Base-by-base conservation (phyloP, 2,329 filamentous ascomycete genomes). In the Alternaria burnsii region DNA sequence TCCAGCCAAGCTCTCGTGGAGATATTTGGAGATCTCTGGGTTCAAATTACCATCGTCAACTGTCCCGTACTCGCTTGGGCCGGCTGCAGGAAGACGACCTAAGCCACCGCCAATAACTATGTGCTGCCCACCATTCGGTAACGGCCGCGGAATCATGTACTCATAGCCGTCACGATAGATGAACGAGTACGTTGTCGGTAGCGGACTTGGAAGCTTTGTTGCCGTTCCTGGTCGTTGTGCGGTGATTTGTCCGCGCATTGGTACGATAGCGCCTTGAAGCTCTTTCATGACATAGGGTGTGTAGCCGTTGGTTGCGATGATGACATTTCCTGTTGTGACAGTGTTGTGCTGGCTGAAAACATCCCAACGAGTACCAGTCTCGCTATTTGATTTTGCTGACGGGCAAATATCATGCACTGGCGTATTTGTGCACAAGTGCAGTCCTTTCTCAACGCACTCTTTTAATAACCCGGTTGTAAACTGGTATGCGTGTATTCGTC, bases 31-130 rank as follows among this genome's bases (percentile, higher is more conserved):
- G 18, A 89, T 84, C 3, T 75, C 69, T n/a, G 78, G 71, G 65
- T 89, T 85, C 57, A 82, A 72, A 22, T 66, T 74, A 22, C 79
- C 83, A 76, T 89, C 88, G 74, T 88, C 84, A 3, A 85, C 86
- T 0, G 82, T 85, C 16, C 86, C 85, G 60, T 81, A 87, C 63
- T 87, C 84, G 3, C 67, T 70, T 14, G 83, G 65, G 0, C 85
- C 86, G 0, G 76, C 77, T 0, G 78, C 66, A 0, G 77, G 71
- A 3, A 81, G 76, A 46, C 79, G 78, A 0, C 74, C 79, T 6
- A 87, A 72, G 0, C 85, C 88, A 16, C 89, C 88, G 0, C 89
- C 88, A 14, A 90, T 88, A 30, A 91, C 77, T 28, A 91, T 83
- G 57, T 86, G 83, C 26, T 85, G 83, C 3, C 74, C 77, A 6